Base-by-base conservation (phyloP, 2,329 filamentous ascomycete genomes). In the Hymenotorrendiella dingleyae region DNA sequence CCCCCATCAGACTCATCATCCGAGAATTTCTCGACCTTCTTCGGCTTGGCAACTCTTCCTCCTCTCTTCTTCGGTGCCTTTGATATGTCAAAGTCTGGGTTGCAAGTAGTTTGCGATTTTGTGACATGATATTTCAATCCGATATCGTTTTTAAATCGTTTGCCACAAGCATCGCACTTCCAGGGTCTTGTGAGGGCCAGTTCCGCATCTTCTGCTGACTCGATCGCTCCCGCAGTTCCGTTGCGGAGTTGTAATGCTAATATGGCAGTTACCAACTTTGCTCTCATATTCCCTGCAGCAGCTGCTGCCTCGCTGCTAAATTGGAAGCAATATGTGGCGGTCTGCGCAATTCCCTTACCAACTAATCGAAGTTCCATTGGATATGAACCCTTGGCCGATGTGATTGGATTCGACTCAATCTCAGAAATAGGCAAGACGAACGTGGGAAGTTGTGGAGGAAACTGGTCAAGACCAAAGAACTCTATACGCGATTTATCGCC, bases 101-200 rank as follows among this genome's bases (percentile, higher is more conserved):
- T 63, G 43, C 61, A 63, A 3, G 50, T 36, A 4, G 54, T 56
- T 19, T 56, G 48, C 6, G 60, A 54, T 38, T 58, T 58, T 2
- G 42, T 53, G 2, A 54, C 23, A 46, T 63, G 61, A 42, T 63
- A 63, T 35, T 59, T 51, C 4, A 63, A 44, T 14, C 61, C 61
- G n/a, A 54, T 54, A 7, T 54, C 43, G 36, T 62, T 61, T 37
- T 60, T 62, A 40, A 57, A 63, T 33, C 51, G 38, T 1, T 47
- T 42, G 4, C 44, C 49, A 39, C 61, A 63, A 11, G 44, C 54
- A 2, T 54, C 46, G 37, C 61, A 63, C 12, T 45, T 45, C 41
- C 51, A 63, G 11, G 59, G 55, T 33, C 57, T 59, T 4, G 34
- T 37, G 2, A 45, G 49, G n/a, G 51, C 46, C 1, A 45, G 10